Evolutionary conservation across 495 filamentous ascomycete species (phyloP).

Genomic region (Mycothermus thermophilus): DNA sequence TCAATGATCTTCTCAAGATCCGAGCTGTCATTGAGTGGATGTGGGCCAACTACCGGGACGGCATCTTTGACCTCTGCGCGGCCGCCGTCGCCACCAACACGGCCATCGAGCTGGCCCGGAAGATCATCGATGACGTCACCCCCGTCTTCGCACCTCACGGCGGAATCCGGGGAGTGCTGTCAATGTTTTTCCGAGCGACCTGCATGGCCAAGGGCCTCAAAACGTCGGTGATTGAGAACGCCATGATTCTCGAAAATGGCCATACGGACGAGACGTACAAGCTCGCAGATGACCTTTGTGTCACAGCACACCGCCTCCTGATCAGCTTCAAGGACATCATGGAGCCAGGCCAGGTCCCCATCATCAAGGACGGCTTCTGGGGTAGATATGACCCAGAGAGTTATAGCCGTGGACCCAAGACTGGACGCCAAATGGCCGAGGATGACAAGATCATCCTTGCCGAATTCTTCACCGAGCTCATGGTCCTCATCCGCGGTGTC

Average conservation of each 20-base stretch:
- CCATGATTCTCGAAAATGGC: slow-evolving; percentile 1
- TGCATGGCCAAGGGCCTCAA: slow-evolving; percentile 13
- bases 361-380: slow-evolving; percentile 18
- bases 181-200: slow-evolving; percentile 6
- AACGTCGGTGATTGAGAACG: not conserved
- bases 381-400: slow-evolving; percentile 20
- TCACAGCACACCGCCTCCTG: slow-evolving; percentile 14
- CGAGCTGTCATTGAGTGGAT: slow-evolving; percentile 8
- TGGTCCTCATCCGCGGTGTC: slow-evolving; percentile 7
- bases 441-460: slow-evolving; percentile 22
- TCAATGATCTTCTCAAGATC: slow-evolving; percentile 15
- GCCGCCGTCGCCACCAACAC: slow-evolving; percentile 29
- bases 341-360: slow-evolving; percentile 8
- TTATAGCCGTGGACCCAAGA: slow-evolving; percentile 15
- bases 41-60: slow-evolving; percentile 16
- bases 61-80: slow-evolving; percentile 22
- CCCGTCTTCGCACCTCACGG: slow-evolving; percentile 16
- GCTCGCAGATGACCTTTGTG: slow-evolving; percentile 11
- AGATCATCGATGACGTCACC: slow-evolving; percentile 22
- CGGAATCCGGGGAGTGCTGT: slow-evolving; percentile 13
- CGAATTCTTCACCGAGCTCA: slow-evolving; percentile 20
- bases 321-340: slow-evolving; percentile 10
- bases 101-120: slow-evolving; percentile 25
- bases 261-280: slow-evolving; percentile 23
- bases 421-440: slow-evolving; percentile 15